Conservation (phyloP, 768 basidiomycete species). For the Suillus clintonianus region DNA sequence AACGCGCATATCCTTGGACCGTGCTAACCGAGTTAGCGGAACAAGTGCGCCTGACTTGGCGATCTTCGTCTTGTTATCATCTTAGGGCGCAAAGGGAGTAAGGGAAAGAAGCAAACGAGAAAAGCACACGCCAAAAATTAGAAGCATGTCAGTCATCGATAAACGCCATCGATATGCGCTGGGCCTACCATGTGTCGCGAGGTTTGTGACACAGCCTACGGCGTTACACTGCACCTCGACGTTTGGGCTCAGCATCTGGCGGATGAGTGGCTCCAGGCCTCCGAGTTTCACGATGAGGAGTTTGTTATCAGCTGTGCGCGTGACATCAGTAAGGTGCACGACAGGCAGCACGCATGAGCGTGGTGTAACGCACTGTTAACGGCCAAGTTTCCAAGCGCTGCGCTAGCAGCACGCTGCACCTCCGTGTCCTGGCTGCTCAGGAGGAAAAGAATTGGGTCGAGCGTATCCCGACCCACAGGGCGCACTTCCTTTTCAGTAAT, state of each 20-base stretch:
- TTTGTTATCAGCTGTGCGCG: conserved; percentile 88
- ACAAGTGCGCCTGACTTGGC: conserved; percentile 99
- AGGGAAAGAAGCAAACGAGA: conserved; percentile 10
- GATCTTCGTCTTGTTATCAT: conserved; percentile 99
- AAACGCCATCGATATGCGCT: conserved; percentile 1
- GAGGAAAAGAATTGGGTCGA: conserved; percentile 97
- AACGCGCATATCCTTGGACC: conserved; percentile 99
- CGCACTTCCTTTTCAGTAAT: conserved; percentile 99
- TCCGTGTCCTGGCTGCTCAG: conserved; percentile 97
- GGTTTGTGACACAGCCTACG: conserved; percentile 97
- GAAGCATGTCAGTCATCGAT: conserved; percentile 11
- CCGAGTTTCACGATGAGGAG: conserved; percentile 97
- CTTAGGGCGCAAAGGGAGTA: conserved; percentile 41
- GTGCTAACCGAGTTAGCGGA: conserved; percentile 91
- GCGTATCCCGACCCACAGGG: conserved; percentile 92
- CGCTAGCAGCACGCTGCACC: conserved; percentile 97
- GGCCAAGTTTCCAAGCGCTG: conserved; percentile 95
- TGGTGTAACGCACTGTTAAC: conserved; percentile 81
- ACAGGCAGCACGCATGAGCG: conserved; percentile 12
- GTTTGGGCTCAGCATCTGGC: conserved; percentile 98
- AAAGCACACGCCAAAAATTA: conserved; percentile 8
- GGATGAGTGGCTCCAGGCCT: conserved; percentile 95
- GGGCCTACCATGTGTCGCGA: conserved; percentile 91
- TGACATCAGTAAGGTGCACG: conserved; percentile 11
- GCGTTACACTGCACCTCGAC: conserved; percentile 99